Base-by-base conservation (phyloP, 164 flowering plant genomes). In the Houttuynia cordata region DNA sequence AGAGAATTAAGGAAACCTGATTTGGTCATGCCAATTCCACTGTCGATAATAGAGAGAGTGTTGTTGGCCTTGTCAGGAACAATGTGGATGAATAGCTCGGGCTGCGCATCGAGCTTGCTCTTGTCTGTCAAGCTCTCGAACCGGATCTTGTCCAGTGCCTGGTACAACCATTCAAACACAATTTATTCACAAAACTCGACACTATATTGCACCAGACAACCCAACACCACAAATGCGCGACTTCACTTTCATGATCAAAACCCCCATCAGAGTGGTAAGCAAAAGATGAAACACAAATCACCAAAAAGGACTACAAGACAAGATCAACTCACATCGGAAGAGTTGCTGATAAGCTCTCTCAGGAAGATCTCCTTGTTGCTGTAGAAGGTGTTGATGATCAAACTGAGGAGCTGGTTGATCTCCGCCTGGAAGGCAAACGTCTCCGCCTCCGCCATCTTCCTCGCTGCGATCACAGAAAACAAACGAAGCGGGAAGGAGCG, bases 351-450 rank as follows among this genome's bases (percentile, higher is more conserved):
- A 61, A 85, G 66, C 56, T 87, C 95, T 21, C 95, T 79, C 21
- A 87, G 84, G 76, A 87, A 87, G 15, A 87, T 87, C 80, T 87
- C 94, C 70, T 83, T 87, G 84, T 83, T 84, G 71, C 83, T 79
- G 83, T 86, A 86, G 68, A 86, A 86, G 1, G 93, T 82, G 61
- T 86, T 86, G 81, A 86, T 86, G 74, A 86, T 86, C 59, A 86
- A 70, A 55, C 93, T 86, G 57, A 86, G 72, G 34, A 86, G 80
- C 74, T 87, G 90, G 75, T 84, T 80, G 69, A 82, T 80, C 81
- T 84, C 87, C 7, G 87, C 83, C 71, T 84, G 85, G 66, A 82
- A 80, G 3, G 87, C 85, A 41, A 81, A 85, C 59, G 85, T 81
- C 70, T 83, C 85, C 10, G 75, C 70, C 1, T 78, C 58, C 79